Base-by-base conservation (phyloP, 2,329 filamentous ascomycete genomes). In the Sarocladium strictum region DNA sequence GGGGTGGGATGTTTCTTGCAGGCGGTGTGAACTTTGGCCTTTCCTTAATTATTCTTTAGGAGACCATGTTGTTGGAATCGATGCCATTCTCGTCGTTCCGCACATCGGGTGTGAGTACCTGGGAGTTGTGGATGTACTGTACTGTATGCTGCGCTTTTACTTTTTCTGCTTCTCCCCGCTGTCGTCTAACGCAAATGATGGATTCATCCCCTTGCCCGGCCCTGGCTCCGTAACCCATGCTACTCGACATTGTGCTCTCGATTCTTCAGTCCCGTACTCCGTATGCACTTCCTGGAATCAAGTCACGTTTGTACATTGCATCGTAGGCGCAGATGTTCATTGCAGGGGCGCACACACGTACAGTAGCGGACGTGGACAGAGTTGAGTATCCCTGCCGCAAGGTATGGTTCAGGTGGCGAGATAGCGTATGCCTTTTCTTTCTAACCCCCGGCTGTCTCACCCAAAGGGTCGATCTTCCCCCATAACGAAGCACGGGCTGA, bases 401-500 rank as follows among this genome's bases (percentile, higher is more conserved):
- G 29, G 27, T 33, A 26, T 7, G 15, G 15, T 51, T 51, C 27
- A 35, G 47, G 47, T 51, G 47, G 47, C 47, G 47, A 51, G 11
- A 33, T 23, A 51, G 26, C 12, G 47, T 21, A 6, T 10, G 47
- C 29, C n/a, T 3, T 29, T 29, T 4, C 43, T 17, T 43, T 43
- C 3, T 21, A 3, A 23, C 47, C 47, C 47, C 47, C n/a, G 29
- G n/a, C 21, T 51, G 47, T 51, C 47, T 51, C 47, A 35, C 47
- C 27, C 26, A 15, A 12, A 32, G 3, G 29, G 47, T 35, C 47
- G 47, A 51, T 51, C 47, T 51, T 9, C 27, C 43, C 23, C 47
- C 47, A 51, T 51, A 29, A 51, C 47, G 47, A 15, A 51, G 47
- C 27, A 51, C 29, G 27, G 27, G 29, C 47, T 51, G 47, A 51